Evolutionary conservation across 805 yeast genomes (phyloP).

Genomic region (Yarrowia sp.): DNA sequence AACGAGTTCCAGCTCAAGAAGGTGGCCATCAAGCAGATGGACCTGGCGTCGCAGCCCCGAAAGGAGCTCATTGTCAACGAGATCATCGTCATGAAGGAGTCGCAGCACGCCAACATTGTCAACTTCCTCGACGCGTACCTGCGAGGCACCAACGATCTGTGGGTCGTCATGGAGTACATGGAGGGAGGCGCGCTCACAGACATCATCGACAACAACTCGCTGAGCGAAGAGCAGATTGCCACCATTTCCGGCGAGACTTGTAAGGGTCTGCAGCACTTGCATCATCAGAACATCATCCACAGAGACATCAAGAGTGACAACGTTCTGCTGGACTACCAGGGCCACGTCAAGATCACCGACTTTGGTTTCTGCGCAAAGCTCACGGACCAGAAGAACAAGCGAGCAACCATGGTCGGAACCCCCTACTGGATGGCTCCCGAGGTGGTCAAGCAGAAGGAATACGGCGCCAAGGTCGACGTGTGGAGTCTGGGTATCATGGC

Average conservation of each 20-base stretch:
- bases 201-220: constrained; percentile 84
- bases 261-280: constrained; percentile 89
- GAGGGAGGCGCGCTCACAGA: constrained; percentile 98
- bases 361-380: constrained; percentile 86
- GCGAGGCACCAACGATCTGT: constrained; percentile 64
- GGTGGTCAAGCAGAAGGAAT: constrained; percentile 78
- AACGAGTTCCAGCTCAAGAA: constrained; percentile 48
- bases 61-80: constrained; percentile 95
- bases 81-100: constrained; percentile 92
- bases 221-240: constrained; percentile 89
- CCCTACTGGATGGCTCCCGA: constrained; percentile 95
- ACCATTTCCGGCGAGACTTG: constrained; percentile 89
- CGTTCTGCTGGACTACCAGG: constrained; percentile 79
- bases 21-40: constrained; percentile 98
- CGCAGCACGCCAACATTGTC: constrained; percentile 89
- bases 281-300: constrained; percentile 90
- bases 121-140: constrained; percentile 89
- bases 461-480: constrained; percentile 81
- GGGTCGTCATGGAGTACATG: constrained; percentile 99
- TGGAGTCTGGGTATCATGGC: constrained; percentile 89
- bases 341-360: constrained; percentile 93
- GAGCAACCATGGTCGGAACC: constrained; percentile 88
- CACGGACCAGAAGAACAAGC: constrained; percentile 72
- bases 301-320: constrained; percentile 97
- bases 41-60: constrained; percentile 90